These are phyloP conservation scores for Hanseniaspora guilliermondii DNA, from an alignment of 805 yeast genomes.

Conservation along the genomic window DNA sequence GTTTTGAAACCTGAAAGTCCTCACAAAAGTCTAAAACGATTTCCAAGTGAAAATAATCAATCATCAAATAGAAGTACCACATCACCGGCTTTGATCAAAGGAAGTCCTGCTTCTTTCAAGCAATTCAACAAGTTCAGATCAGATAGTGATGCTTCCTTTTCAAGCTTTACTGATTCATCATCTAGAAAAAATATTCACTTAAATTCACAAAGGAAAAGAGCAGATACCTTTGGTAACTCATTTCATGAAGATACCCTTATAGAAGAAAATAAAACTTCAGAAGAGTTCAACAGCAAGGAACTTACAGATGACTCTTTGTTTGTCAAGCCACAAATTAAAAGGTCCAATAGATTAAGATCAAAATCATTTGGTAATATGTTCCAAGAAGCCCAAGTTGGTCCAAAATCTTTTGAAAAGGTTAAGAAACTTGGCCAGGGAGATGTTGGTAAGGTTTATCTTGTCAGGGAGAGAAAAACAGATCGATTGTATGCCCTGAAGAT, in stretches of 20 bases:
- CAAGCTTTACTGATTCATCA: constrained; percentile 1
- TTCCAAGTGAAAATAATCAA: constrained; percentile 5
- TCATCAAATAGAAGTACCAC: too few relatives aligned
- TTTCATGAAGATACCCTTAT: neutral
- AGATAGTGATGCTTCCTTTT: constrained; percentile 11
- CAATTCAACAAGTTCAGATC: neutral
- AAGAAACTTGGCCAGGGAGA: constrained; percentile 92
- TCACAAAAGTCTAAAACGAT: neutral
- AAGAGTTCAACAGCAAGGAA: neutral
- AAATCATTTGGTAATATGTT: constrained; percentile 54
- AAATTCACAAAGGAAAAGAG: neutral
- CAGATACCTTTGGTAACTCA: neutral
- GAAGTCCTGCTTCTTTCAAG: neutral
- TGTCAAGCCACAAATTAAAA: constrained; percentile 16
- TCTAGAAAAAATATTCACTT: neutral
- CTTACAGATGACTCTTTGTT: neutral
- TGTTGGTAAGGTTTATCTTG: constrained; percentile 91
- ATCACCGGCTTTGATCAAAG: neutral
- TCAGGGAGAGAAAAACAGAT: constrained; percentile 63
- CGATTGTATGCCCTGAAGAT: constrained; percentile 87
- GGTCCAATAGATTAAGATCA: constrained; percentile 30
- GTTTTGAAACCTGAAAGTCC: neutral
- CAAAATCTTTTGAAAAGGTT: constrained; percentile 77
- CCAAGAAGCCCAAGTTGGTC: constrained; percentile 68
- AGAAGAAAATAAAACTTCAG: neutral